Conservation (phyloP, 202 grass and related monocot genomes). For the Bolboschoenoplectus hybrid region DNA sequence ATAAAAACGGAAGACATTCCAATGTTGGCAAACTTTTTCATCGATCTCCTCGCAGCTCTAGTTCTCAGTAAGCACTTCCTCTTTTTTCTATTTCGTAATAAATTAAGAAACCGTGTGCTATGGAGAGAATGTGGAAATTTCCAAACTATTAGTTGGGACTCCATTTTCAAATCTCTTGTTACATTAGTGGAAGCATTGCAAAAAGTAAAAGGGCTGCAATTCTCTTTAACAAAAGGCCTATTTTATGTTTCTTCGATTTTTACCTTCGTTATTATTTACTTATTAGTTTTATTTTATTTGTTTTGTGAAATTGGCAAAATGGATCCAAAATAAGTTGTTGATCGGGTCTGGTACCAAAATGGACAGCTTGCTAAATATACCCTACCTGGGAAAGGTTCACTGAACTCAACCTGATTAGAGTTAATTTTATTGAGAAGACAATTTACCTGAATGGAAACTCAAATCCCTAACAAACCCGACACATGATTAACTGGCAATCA, state of each 20-base stretch:
- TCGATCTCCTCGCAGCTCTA: conserved; percentile 45
- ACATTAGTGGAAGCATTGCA: not conserved
- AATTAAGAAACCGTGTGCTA: not conserved
- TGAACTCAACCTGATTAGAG: not conserved
- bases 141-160: not conserved
- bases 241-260: not conserved
- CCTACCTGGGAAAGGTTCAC: not conserved
- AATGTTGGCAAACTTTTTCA: conserved; percentile 75
- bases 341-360: conserved; percentile 7
- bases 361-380: not conserved
- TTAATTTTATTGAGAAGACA: not conserved
- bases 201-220: no score
- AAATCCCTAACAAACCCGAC: not conserved
- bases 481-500: not conserved
- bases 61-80: conserved; percentile 67
- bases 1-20: conserved; percentile 67
- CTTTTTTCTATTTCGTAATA: not conserved
- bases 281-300: not conserved
- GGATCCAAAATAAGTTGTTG: not conserved
- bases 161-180: not conserved
- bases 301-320: not conserved
- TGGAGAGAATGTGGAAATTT: not conserved
- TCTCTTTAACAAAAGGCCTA: not conserved
- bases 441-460: not conserved
- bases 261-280: not conserved